phyloP scores from a whole-genome alignment of 108 stramenopile species.

The Cafeteria roenbergensis region DNA sequence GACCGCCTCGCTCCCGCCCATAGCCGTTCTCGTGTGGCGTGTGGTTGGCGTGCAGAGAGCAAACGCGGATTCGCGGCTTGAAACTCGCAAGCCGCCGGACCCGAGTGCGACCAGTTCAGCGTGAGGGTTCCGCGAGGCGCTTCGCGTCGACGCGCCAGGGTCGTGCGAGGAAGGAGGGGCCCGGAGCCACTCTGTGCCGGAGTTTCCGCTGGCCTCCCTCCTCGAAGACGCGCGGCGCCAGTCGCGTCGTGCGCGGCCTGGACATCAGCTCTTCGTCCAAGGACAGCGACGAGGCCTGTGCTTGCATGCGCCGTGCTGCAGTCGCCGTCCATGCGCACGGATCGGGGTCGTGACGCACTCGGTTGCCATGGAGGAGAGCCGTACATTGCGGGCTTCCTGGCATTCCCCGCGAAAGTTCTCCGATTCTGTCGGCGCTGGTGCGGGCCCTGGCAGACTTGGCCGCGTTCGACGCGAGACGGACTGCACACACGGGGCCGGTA shows the following conservation, averaged over 20 bases:
- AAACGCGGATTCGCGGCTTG: no score
- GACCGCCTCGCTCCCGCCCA: no score
- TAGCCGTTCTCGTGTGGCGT: no score
- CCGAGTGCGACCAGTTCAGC: no score
- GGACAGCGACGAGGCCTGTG: slow-evolving; percentile 27
- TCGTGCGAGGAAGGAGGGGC: no score
- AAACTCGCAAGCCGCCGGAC: no score
- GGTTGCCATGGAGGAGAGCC: slow-evolving; percentile 16
- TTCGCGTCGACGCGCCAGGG: no score
- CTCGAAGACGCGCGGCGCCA: no score
- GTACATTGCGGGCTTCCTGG: slow-evolving; percentile 30
- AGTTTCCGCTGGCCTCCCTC: no score
- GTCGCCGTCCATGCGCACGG: slow-evolving; percentile 8
- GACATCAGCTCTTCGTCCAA: slow-evolving; percentile 33
- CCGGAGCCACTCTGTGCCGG: no score
- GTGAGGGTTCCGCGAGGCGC: no score
- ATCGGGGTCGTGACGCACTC: slow-evolving; percentile 14
- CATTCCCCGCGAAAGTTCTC: slow-evolving; percentile 30
- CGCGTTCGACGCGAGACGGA: neutral
- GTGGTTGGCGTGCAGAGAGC: no score
- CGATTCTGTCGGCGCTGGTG: slow-evolving; percentile 14
- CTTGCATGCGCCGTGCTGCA: slow-evolving; percentile 22
- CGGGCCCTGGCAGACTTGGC: slow-evolving; percentile 11
- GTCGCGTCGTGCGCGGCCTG: slow-evolving; percentile 19
- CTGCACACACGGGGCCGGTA: neutral